phyloP scores from a whole-genome alignment of 306 rosid species.

The Cicer chorassanicum region DNA sequence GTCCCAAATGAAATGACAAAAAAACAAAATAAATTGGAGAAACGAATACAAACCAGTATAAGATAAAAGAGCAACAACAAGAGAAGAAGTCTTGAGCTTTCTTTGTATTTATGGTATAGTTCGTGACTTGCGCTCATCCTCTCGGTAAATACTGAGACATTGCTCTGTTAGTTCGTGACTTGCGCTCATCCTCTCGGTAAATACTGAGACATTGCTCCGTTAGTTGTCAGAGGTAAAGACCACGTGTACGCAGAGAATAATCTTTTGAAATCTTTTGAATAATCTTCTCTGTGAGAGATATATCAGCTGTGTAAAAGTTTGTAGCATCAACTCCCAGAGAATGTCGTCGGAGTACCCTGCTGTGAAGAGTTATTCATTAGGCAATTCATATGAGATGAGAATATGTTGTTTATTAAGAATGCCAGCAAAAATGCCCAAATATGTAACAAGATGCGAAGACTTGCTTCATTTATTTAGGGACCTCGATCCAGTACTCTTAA shows the following conservation, averaged over 20 bases:
- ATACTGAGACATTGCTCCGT: no score
- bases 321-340: background rate
- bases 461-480: no score
- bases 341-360: background rate
- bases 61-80: background rate
- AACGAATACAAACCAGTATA: background rate
- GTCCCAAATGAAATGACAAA: no score
- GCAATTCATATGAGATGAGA: background rate
- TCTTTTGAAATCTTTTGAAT: slow-evolving; percentile 5
- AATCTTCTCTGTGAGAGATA: background rate
- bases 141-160: no score
- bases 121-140: no score
- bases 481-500: no score
- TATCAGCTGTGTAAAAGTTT: background rate
- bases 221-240: no score
- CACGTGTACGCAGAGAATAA: no score
- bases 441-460: background rate
- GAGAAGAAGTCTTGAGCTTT: background rate
- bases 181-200: no score
- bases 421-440: background rate
- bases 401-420: background rate
- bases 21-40: no score
- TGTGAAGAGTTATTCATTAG: background rate
- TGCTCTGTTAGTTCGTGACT: no score
- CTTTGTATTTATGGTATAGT: background rate